phyloP scores from a whole-genome alignment of 345 rosid species.

The Lumnitzera littorea region DNA sequence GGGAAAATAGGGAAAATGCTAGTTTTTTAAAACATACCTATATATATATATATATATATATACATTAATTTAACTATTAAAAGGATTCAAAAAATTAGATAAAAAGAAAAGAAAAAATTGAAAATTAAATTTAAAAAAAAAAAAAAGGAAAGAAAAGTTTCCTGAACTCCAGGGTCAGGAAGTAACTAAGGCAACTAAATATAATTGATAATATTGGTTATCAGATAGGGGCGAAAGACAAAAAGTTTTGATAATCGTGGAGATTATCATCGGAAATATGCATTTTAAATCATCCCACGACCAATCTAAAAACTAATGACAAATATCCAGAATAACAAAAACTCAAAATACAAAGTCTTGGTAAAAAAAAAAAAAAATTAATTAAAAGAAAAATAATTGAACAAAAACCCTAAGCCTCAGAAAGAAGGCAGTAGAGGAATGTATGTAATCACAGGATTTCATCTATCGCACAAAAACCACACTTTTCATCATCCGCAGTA shows the following conservation, averaged over 20 bases:
- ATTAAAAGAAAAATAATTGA: not conserved
- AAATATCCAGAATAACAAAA: not conserved
- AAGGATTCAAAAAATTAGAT: no score
- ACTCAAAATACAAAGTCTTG: no score
- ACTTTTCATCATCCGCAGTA: slow-evolving; percentile 19
- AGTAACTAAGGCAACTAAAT: no score
- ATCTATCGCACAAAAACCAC: slow-evolving; percentile 16
- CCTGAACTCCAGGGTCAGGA: no score
- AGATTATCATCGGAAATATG: slow-evolving; percentile 94
- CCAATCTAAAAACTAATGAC: slow-evolving; percentile 4
- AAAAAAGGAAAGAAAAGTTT: no score
- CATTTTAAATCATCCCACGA: slow-evolving; percentile 61
- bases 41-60: no score
- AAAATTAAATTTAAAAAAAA: no score
- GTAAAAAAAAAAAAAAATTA: not conserved
- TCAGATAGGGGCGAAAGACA: slow-evolving; percentile 99
- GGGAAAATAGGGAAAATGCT: no score
- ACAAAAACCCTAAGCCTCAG: slow-evolving; percentile 28
- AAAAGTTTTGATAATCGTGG: slow-evolving; percentile 37
- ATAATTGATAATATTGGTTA: slow-evolving; percentile 18
- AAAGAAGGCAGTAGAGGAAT: slow-evolving; percentile 68
- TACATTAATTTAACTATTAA: no score
- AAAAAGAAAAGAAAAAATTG: no score
- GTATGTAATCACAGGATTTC: slow-evolving; percentile 29
- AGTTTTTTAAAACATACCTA: no score